Base-by-base conservation (phyloP, 441 rosid genomes). In the Raphanus hybrid region DNA sequence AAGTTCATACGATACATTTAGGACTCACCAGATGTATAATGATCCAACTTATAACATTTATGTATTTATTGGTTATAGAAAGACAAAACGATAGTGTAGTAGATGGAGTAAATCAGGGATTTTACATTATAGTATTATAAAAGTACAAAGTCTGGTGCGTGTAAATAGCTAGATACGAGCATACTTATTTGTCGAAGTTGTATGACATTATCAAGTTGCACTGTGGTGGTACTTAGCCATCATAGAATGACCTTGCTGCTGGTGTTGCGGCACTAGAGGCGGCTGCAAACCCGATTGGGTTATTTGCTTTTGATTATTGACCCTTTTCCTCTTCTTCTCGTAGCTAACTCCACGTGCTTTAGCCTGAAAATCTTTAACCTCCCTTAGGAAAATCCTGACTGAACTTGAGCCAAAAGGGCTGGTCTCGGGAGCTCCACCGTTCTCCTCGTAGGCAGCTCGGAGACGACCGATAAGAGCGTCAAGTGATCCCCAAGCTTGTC, bases 291-390 rank as follows among this genome's bases (percentile, higher is more conserved):
- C 71, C 12, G 71, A 43, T 39, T 58, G 81, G 5, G 78, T 63
- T 70, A 69, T 63, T 59, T 29, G 78, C 39, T 35, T 8, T 18
- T 74, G 16, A 35, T 69, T 79, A 54, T 52, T 52, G 23, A 69
- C 75, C 59, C 82, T 79, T 69, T 81, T 81, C 57, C 84, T 74
- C 79, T 81, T 81, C 70, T 81, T 81, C 14, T 81, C 79, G 48
- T 81, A 81, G 76, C 81, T 81, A 70, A 81, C 78, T 0, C 84
- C 84, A 0, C 84, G 78, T 18, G 84, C 82, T 77, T 74, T 81
- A 6, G 84, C 78, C 27, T 81, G 84, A 11, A 74, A 81, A 50
- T 81, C 84, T 64, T 82, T 71, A 12, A 81, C 84, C 41, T 78
- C 82, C n/a, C 82, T 73, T 29, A 78, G 84, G 60, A 50, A 81